Evolutionary conservation across 768 basidiomycete species (phyloP).

Genomic region (Auriscalpium orientale): DNA sequence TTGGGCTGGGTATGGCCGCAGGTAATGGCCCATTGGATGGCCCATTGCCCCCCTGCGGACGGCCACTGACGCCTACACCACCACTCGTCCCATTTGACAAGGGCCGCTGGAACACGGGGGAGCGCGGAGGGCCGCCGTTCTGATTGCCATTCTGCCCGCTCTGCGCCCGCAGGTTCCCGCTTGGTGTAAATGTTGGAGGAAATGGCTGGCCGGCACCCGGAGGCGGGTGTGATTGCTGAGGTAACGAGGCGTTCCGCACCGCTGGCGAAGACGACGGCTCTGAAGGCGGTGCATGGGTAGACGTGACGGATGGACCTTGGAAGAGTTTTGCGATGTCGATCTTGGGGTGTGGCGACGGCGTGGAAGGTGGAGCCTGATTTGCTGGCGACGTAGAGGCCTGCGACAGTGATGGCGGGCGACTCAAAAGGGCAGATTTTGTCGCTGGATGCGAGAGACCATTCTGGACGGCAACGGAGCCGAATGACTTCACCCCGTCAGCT

Average conservation of each 20-base stretch:
- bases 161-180: constrained; percentile 11
- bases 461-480: constrained; percentile 60
- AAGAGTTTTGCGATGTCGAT: constrained; percentile 48
- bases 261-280: constrained; percentile 31
- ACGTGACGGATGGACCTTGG: constrained; percentile 33
- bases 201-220: constrained; percentile 4
- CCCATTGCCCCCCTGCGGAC: constrained; percentile 35
- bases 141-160: constrained; percentile 14
- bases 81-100: constrained; percentile 43
- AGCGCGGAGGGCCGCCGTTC: constrained; percentile 36
- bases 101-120: constrained; percentile 58
- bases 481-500: constrained; percentile 64
- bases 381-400: constrained; percentile 23
- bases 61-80: constrained; percentile 34
- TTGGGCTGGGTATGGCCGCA: constrained; percentile 57
- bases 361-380: constrained; percentile 16
- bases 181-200: constrained; percentile 4
- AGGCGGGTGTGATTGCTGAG: constrained; percentile 42
- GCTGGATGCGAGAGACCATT: constrained; percentile 27
- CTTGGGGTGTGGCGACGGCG: constrained; percentile 23
- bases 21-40: constrained; percentile 29
- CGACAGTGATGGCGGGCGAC: constrained; percentile 17
- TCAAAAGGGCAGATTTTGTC: constrained; percentile 11
- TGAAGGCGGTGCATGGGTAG: constrained; percentile 12
- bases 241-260: constrained; percentile 42